These are phyloP conservation scores for Lasiosphaeria miniovina DNA, from an alignment of 495 filamentous ascomycete species.

Conservation along the genomic window DNA sequence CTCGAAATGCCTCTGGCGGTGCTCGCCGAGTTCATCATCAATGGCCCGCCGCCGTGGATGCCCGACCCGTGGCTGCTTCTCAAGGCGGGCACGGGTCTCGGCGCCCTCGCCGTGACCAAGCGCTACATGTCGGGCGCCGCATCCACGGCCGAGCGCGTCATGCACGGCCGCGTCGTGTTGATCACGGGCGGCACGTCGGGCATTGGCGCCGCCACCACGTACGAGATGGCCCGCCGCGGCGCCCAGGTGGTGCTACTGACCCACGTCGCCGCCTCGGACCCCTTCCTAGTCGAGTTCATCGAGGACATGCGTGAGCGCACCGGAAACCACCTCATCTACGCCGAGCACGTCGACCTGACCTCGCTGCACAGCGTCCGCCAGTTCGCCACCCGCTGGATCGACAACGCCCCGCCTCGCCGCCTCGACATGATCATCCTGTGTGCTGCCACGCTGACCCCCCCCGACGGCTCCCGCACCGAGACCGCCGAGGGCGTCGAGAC, in stretches of 20 bases:
- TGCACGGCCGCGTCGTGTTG: slow-evolving; percentile 91
- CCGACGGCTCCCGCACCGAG: slow-evolving; percentile 46
- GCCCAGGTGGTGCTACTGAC: slow-evolving; percentile 91
- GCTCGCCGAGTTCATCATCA: slow-evolving; percentile 54
- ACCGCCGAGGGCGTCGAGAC: slow-evolving; percentile 79
- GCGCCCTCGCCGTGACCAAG: slow-evolving; percentile 66
- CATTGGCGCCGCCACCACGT: slow-evolving; percentile 74
- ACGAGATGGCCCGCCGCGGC: slow-evolving; percentile 74
- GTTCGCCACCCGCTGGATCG: slow-evolving; percentile 98
- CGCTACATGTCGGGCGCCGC: slow-evolving; percentile 70
- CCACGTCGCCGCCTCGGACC: slow-evolving; percentile 71
- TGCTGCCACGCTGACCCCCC: slow-evolving; percentile 69
- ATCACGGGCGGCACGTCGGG: slow-evolving; percentile 95
- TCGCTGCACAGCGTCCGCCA: slow-evolving; percentile 82
- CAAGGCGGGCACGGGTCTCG: slow-evolving; percentile 56
- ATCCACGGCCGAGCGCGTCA: slow-evolving; percentile 75
- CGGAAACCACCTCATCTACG: slow-evolving; percentile 87
- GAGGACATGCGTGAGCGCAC: slow-evolving; percentile 77
- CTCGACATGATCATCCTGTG: slow-evolving; percentile 91
- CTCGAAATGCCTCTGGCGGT: slow-evolving; percentile 75
- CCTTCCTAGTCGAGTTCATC: slow-evolving; percentile 89
- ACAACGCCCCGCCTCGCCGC: slow-evolving; percentile 88
- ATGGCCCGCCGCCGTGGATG: slow-evolving; percentile 63
- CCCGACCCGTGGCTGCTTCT: slow-evolving; percentile 61
- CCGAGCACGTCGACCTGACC: slow-evolving; percentile 87